Base-by-base conservation (phyloP, 2,329 filamentous ascomycete species). In the Ceratocystis eucalypticola region DNA sequence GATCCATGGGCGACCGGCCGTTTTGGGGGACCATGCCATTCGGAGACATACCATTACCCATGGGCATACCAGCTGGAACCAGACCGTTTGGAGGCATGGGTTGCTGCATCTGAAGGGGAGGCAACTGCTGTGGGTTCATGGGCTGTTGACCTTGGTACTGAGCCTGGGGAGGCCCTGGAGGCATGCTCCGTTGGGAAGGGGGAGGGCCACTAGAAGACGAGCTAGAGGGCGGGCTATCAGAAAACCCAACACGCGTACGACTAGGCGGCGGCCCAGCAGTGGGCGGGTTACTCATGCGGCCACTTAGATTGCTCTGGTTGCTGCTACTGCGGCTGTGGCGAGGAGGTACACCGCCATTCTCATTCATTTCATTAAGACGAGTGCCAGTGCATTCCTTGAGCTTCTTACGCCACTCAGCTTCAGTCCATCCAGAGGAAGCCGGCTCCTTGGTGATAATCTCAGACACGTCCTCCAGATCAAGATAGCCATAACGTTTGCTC, bases 371-470 rank as follows among this genome's bases (percentile, higher is more conserved):
- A 33, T 84, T 84, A 84, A 96, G 93, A 25, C 91, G 84, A 65
- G 84, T 85, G 3, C 88, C 85, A 0, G 93, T 96, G 57, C 93
- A 79, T 67, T 96, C 91, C 76, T 96, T 97, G 74, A 99, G 77
- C 72, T 88, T 85, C 73, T 86, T 88, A 70, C 92, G 85, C 94
- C 94, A 99, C 70, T 96, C 89, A 28, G 86, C 82, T 76, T 97
- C 94, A 57, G 80, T 86, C 91, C 92, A 96, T 28, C 76, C 79
- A 22, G 83, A 77, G 74, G 88, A 96, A 3, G 67, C 65, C 22
- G 88, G 89, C 2, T 91, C 83, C 2, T 87, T 87, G 69, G 88
- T 81, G 69, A 99, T 91, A 53, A 97, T 78, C 65, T 82, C 82
- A 3, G 87, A 86, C 17, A 97, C 89, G 73, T 99, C 94, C 66